phyloP scores from a whole-genome alignment of 2,329 filamentous ascomycete species.

The Colletotrichum brevisporum region DNA sequence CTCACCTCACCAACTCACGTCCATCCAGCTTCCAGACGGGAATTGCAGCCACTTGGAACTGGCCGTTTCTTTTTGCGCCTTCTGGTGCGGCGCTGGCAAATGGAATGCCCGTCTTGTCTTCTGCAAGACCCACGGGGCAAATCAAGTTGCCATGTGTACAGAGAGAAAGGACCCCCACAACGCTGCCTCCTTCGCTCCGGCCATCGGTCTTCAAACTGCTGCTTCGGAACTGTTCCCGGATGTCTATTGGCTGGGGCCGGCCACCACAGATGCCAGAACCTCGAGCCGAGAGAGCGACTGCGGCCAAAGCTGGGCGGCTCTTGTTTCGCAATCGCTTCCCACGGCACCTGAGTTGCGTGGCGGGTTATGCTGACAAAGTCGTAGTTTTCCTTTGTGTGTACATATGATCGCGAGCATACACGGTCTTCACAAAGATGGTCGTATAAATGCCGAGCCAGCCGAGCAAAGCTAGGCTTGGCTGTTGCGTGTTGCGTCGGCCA shows the following conservation, averaged over 20 bases:
- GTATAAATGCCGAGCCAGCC: constrained; percentile 28
- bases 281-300: constrained; percentile 24
- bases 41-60: constrained; percentile 11
- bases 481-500: constrained; percentile 1
- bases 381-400: neutral
- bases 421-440: neutral
- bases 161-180: neutral
- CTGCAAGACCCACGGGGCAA: neutral
- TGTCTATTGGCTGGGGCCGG: constrained; percentile 21
- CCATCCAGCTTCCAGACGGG: neutral
- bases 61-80: constrained; percentile 21
- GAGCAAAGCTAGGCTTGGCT: neutral
- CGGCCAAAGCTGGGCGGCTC: constrained; percentile 14
- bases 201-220: constrained; percentile 29
- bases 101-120: constrained; percentile 1
- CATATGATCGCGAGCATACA: too few species aligned
- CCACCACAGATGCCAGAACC: constrained; percentile 19
- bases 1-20: neutral
- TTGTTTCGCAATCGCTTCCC: constrained; percentile 29
- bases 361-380: neutral
- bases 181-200: constrained; percentile 23
- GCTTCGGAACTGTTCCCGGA: constrained; percentile 6
- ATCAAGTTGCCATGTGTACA: too few species aligned
- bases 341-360: neutral
- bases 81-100: neutral